Evolutionary conservation across 139 green algal genomes (phyloP).

Genomic region (Auxenochlorella pyrenoidosa): DNA sequence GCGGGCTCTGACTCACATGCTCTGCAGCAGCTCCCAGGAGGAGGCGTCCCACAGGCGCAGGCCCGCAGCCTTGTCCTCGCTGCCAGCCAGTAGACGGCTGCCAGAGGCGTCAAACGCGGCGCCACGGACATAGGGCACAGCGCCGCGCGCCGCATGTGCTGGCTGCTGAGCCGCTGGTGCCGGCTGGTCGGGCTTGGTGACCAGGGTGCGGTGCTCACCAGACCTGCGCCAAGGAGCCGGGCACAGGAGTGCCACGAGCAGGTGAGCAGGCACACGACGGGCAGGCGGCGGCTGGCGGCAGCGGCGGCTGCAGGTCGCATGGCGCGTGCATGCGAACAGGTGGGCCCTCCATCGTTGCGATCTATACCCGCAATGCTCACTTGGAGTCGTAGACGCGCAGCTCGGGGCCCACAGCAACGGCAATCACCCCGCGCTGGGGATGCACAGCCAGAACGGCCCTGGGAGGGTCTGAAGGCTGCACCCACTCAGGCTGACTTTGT

Average conservation of each 20-base stretch:
- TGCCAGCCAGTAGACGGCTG: conserved; percentile 56
- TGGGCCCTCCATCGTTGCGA: not conserved
- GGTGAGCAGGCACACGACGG: not conserved
- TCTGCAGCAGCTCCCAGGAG: conserved; percentile 40
- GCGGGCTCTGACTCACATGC: conserved; percentile 43
- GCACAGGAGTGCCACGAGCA: not conserved
- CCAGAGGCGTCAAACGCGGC: conserved; percentile 59
- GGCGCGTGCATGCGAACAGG: not conserved
- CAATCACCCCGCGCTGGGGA: not conserved
- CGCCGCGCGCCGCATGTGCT: not conserved
- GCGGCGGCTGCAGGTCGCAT: not conserved
- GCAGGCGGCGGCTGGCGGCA: not conserved
- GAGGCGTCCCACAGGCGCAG: conserved; percentile 50
- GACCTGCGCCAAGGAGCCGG: not conserved
- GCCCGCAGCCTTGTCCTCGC: conserved; percentile 67
- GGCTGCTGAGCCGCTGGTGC: not conserved
- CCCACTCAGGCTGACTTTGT: not conserved
- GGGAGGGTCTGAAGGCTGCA: conserved; percentile 12
- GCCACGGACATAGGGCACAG: conserved; percentile 34
- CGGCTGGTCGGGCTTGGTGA: not conserved
- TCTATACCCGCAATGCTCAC: not conserved
- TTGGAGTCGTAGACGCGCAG: conserved; percentile 37
- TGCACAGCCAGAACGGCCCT: conserved; percentile 24
- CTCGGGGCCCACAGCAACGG: conserved; percentile 30
- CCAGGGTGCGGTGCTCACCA: not conserved